Evolutionary conservation across 495 filamentous ascomycete species (phyloP), one percentile per base, ranked within the genome.

Genomic region (Oleoguttula mirabilis): DNA sequence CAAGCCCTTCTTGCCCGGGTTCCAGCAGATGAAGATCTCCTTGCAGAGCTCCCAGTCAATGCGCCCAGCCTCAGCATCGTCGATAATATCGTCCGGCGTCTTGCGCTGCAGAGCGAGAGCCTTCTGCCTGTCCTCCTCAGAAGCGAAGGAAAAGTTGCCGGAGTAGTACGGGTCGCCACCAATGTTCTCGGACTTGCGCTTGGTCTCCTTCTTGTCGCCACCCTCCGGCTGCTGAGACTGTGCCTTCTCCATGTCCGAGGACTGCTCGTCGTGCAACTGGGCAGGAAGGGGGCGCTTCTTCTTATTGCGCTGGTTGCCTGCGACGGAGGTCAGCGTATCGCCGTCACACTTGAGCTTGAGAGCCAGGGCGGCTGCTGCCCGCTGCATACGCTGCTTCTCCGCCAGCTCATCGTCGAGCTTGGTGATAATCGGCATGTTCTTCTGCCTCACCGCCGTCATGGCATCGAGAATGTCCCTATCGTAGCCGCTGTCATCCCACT

Each of bases 91-190:
- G 8, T 43, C 31, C 1, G 45, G 39, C 7, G 21, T 36, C 3
- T 24, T 32, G 20, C n/a, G 31, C 3, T 20, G 10, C 14, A 51
- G 23, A 11, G 8, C 37, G 12, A 12, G 2, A 14, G 43, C 48
- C 39, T 27, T 41, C 17, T 1, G 4, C 23, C 21, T 3, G 28
- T 51, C 48, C 1, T 10, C 39, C 1, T 41, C 23, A 3, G 27
- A 39, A 2, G 36, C 43, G 28, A 51, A 51, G 19, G 32, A 35
- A 38, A 36, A 51, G 16, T 42, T 30, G 14, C 48, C 48, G 20
- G 41, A 40, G 23, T 45, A 19, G 42, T 51, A 51, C 2, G 42
- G 35, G 2, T 47, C 48, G 22, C 42, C 42, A 19, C 32, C 38
- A 20, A 28, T 19, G 36, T 35, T 39, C 24, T 34, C 39, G 10